A percentile compares a stretch with the other conserved stretches of the same genome.
Conservation (phyloP, 2,329 filamentous ascomycete genomes). For the Fusarium buharicum region DNA sequence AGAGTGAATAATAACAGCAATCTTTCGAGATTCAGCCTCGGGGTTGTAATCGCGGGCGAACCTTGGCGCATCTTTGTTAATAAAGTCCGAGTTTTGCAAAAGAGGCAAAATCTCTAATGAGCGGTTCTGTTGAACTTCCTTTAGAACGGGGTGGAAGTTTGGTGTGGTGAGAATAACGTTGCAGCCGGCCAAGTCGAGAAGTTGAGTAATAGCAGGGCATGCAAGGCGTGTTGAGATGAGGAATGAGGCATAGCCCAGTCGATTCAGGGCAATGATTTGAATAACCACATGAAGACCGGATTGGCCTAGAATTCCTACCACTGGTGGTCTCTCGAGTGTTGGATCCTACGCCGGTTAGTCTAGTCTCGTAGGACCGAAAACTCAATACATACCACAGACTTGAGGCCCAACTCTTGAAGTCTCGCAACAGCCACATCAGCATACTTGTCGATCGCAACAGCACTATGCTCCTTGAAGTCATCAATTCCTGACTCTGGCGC, state of each 20-base stretch:
- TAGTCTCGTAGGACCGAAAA: accelerated
- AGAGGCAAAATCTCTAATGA: slow-evolving; percentile 28
- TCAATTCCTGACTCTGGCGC: slow-evolving; percentile 23
- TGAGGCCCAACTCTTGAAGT: slow-evolving; percentile 25
- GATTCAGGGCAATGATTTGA: slow-evolving; percentile 38
- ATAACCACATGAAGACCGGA: slow-evolving; percentile 37
- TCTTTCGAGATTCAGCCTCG: slow-evolving; percentile 28
- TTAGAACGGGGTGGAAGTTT: slow-evolving; percentile 28
- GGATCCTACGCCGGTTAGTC: slow-evolving; percentile 27
- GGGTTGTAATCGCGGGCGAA: slow-evolving; percentile 32
- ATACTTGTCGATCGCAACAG: slow-evolving; percentile 33
- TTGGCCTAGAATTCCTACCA: slow-evolving; percentile 36
- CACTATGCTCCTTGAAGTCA: slow-evolving; percentile 39
- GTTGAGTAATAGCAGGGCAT: slow-evolving; percentile 30
- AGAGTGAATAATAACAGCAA: slow-evolving; percentile 48
- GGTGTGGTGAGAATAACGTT: slow-evolving; percentile 29
- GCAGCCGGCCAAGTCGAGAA: slow-evolving; percentile 26
- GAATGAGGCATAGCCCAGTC: slow-evolving; percentile 37
- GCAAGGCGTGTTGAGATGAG: slow-evolving; percentile 40
- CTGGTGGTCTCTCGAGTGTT: slow-evolving; percentile 19
- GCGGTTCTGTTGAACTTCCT: slow-evolving; percentile 27
- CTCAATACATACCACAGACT: slow-evolving; percentile 24
- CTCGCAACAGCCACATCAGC: slow-evolving; percentile 37
- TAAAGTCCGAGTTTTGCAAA: slow-evolving; percentile 14
- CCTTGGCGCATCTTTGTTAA: slow-evolving; percentile 17